phyloP scores from a whole-genome alignment of 176 grass and related monocot species.

The Aegilops tauschii region DNA sequence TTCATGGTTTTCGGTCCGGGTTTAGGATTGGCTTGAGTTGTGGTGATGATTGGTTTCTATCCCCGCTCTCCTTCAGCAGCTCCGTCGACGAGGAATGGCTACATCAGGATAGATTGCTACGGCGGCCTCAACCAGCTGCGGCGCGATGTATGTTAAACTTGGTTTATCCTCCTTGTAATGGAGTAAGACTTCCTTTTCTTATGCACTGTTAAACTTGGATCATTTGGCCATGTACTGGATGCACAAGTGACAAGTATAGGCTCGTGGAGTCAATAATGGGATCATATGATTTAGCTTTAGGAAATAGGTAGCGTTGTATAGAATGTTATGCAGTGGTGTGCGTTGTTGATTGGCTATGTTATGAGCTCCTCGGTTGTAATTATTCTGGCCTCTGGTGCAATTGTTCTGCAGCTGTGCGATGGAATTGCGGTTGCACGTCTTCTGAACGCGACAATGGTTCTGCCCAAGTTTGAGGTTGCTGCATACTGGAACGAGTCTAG shows the following conservation, averaged over 20 bases:
- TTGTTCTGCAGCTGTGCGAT: conserved; percentile 74
- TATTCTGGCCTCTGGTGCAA: neutral
- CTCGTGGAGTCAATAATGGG: neutral
- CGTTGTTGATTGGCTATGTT: neutral
- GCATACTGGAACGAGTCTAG: conserved; percentile 99
- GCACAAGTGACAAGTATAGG: neutral
- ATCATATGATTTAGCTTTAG: conserved; percentile 13
- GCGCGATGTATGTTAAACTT: conserved; percentile 75
- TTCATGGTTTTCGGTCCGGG: neutral
- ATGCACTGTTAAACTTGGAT: neutral
- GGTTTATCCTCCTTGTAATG: conserved; percentile 13
- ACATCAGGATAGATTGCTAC: conserved; percentile 82
- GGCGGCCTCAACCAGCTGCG: conserved; percentile 97
- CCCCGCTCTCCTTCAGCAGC: conserved; percentile 30
- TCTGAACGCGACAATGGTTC: conserved; percentile 85
- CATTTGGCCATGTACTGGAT: neutral
- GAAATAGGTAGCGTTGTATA: neutral
- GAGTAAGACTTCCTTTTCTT: neutral
- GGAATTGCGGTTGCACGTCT: conserved; percentile 76
- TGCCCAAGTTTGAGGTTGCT: conserved; percentile 90
- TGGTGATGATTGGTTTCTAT: neutral
- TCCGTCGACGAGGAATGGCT: conserved; percentile 56
- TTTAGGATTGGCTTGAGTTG: neutral
- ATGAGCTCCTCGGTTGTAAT: conserved; percentile 7
- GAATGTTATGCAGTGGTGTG: neutral